Percentiles rank a stretch among this genome's conserved stretches.
phyloP scores from a whole-genome alignment of 2,329 filamentous ascomycete genomes.

The Hypocrella siamensis region DNA sequence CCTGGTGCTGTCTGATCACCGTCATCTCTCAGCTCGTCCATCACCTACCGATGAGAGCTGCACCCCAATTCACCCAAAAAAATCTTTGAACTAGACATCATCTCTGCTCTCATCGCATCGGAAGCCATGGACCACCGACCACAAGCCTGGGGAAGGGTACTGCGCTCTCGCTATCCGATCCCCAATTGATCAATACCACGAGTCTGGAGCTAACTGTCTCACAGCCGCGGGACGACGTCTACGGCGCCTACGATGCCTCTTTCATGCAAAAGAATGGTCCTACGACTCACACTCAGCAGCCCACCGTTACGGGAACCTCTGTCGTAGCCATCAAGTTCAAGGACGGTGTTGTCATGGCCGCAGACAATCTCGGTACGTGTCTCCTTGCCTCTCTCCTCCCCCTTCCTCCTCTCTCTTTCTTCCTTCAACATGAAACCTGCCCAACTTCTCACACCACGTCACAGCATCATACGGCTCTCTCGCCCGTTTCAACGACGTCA shows the following conservation, averaged over 20 bases:
- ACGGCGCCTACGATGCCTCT: constrained; percentile 80
- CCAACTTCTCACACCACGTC: background rate
- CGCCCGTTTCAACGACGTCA: constrained; percentile 91
- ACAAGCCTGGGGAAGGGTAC: constrained; percentile 57
- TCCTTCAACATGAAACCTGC: background rate
- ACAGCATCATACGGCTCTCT: constrained; percentile 92
- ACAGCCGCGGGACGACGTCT: constrained; percentile 93
- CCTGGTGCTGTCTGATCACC: too few relatives aligned
- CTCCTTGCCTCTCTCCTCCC: background rate
- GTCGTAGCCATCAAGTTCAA: constrained; percentile 93
- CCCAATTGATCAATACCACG: constrained; percentile 3
- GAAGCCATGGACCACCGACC: constrained; percentile 53
- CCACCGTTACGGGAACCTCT: constrained; percentile 91
- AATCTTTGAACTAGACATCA: background rate
- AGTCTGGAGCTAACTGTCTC: constrained; percentile 6
- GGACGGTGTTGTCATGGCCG: constrained; percentile 88
- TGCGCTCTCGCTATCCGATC: constrained; percentile 14
- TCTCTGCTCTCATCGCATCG: constrained; percentile 1
- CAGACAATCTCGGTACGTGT: constrained; percentile 74
- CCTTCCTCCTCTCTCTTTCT: background rate
- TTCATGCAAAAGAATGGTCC: constrained; percentile 60
- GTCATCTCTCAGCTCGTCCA: too few relatives aligned
- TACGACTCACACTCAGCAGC: constrained; percentile 77
- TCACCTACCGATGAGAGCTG: too few relatives aligned
- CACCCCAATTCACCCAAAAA: background rate